These are phyloP conservation scores for Hermanozyma aechmeae DNA, from an alignment of 805 yeast genomes.

Conservation along the genomic window DNA sequence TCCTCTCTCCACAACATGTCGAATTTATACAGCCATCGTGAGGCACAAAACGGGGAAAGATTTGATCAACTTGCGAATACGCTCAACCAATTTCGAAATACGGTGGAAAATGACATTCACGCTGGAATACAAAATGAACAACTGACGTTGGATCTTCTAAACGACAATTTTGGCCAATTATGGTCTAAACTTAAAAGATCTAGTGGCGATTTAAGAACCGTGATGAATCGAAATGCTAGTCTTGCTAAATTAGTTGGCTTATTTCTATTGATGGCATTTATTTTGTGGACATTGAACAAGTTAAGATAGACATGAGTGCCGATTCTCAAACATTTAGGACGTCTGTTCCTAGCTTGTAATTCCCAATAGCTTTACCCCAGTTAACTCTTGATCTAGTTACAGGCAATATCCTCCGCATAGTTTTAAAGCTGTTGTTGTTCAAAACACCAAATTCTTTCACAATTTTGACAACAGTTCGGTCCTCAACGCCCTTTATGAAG, in stretches of 20 bases:
- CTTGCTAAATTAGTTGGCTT: constrained; percentile 27
- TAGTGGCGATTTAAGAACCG: constrained; percentile 29
- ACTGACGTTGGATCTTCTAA: constrained; percentile 28
- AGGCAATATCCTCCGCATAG: constrained; percentile 83
- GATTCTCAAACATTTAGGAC: constrained; percentile 34
- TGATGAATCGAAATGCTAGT: constrained; percentile 33
- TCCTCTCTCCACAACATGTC: too few species aligned
- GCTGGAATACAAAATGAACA: constrained; percentile 31
- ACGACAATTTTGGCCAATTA: constrained; percentile 28
- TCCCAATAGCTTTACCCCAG: constrained; percentile 93
- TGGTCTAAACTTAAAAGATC: constrained; percentile 31
- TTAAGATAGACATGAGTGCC: constrained; percentile 13
- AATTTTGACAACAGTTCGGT: constrained; percentile 47
- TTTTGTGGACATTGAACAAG: constrained; percentile 31
- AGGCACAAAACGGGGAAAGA: constrained; percentile 32
- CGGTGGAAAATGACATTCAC: constrained; percentile 33
- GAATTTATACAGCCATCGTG: constrained; percentile 29
- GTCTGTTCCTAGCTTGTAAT: constrained; percentile 78
- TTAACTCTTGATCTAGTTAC: constrained; percentile 84
- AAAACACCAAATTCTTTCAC: constrained; percentile 57
- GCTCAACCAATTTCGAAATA: constrained; percentile 30
- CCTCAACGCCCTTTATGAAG: constrained; percentile 49
- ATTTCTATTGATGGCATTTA: constrained; percentile 22
- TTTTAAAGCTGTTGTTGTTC: constrained; percentile 76
- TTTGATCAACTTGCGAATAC: constrained; percentile 36